Percentiles rank a stretch among this genome's conserved stretches.
phyloP scores from a whole-genome alignment of 768 basidiomycete species.

The Leccinum variicolor region DNA sequence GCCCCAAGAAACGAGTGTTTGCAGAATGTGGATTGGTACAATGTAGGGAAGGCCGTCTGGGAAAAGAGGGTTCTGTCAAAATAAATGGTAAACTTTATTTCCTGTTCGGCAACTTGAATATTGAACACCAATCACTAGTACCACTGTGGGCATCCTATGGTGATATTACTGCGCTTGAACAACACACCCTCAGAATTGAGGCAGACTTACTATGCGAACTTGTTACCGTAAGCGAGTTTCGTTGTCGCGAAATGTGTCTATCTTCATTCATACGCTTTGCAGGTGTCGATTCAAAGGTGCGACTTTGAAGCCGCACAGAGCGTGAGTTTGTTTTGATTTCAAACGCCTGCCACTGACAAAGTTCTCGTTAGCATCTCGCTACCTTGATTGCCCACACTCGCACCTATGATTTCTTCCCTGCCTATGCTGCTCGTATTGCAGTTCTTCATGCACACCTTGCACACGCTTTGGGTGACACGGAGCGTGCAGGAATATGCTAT shows the following conservation, averaged over 20 bases:
- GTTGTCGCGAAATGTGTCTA: not conserved
- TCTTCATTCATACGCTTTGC: not conserved
- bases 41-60: constrained; percentile 43
- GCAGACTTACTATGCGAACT: constrained; percentile 74
- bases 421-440: constrained; percentile 60
- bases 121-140: constrained; percentile 34
- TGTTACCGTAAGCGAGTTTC: constrained; percentile 45
- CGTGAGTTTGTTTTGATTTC: constrained; percentile 31
- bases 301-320: constrained; percentile 63
- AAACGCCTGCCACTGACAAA: not conserved
- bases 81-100: constrained; percentile 12
- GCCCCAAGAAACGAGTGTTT: constrained; percentile 70
- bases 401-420: constrained; percentile 49
- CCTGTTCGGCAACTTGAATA: not conserved
- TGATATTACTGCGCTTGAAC: constrained; percentile 48
- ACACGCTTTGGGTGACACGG: constrained; percentile 54
- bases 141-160: constrained; percentile 50
- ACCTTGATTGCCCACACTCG: constrained; percentile 60
- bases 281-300: constrained; percentile 67
- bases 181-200: constrained; percentile 55
- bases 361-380: constrained; percentile 34
- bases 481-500: constrained; percentile 61
- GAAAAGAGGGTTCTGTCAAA: constrained; percentile 17
- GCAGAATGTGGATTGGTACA: constrained; percentile 54
- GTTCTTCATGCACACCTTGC: constrained; percentile 72